Base-by-base conservation (phyloP, 257 asterid genomes). In the Nicotiana obtusifolia region DNA sequence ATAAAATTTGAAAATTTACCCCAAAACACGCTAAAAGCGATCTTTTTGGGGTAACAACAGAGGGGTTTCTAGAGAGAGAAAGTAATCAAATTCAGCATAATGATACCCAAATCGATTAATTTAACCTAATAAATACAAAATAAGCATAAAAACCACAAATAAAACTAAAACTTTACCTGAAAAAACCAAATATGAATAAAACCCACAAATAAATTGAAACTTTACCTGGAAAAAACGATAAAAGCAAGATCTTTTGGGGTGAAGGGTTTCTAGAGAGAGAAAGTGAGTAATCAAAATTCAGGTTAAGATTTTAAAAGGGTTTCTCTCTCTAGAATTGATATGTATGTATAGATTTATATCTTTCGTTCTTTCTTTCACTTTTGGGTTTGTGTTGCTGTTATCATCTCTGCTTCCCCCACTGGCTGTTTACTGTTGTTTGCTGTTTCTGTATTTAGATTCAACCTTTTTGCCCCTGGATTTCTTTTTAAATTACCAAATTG, bases 341-440 rank as follows among this genome's bases (percentile, higher is more conserved):
- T 78, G 35, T 78, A 35, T 24, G 81, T 35, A 60, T 37, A 22
- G 75, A 79, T 60, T 57, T 57, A 30, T 30, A 44, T 13, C 20
- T 17, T 4, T 37, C 49, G 37, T 77, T 82, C 64, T 69, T 80
- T 54, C 59, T 84, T 84, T 80, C 19, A 75, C 82, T 69, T 76
- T 83, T 84, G 88, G 82, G 33, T 62, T 61, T 64, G 59, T 19
- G 76, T 82, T 85, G 82, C 84, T 59, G 47, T 71, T 56, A 78
- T 82, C 68, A 28, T 56, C 28, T 31, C 62, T 20, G 20, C 22
- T 49, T 67, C 35, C 71, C 57, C 44, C 22, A 82, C 87, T 83
- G 88, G 83, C 88, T 85, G 80, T 64, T 77, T 15, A 22, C 79
- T 47, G 61, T 76, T 85, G 86, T 85, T 82, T 82, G 87, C 90